Evolutionary conservation across 345 rosid genomes (phyloP), one percentile per base, ranked within the genome.

Genomic region (Salix viminalis): DNA sequence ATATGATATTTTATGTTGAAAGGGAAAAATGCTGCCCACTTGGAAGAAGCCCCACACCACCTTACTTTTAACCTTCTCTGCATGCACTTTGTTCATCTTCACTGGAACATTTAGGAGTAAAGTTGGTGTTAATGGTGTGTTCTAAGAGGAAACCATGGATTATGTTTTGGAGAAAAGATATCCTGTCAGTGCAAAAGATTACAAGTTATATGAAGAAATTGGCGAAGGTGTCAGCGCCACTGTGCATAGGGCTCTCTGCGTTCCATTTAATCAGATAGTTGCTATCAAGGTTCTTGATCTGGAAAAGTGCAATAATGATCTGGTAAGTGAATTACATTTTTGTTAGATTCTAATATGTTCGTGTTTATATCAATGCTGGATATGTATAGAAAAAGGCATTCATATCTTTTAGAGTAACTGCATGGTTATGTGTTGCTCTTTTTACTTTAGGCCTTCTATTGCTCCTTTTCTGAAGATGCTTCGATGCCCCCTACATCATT

Each of bases 161-260:
- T 77, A 77, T 28, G 77, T 60, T 77, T 83, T 78, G 28, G 98
- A 90, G 83, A 96, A 91, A 79, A 91, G 85, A 69, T 91, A 76
- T 81, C 96, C 99, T 75, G 85, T 90, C 71, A 67, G 50, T 81
- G 92, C 96, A 61, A 88, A 87, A 76, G 96, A 96, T 80, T 96
- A 96, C 83, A 91, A 82, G 80, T 84, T 90, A 78, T 88, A 84
- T 72, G 99, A 95, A 88, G 99, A 95, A 79, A 90, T 95, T 79
- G 99, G 99, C 58, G 99, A 95, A 83, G 99, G 99, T 78, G 98
- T 93, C 75, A 95, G 99, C 65, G 97, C 99, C 60, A 87, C 88
- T 69, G 99, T 96, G 75, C 77, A 82, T 74, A 90, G 96, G 82
- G 98, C 99, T 84, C 91, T 96, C 75, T 96, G 99, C 82, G 77